Conservation (phyloP, 176 grass and related monocot species). For the Otatea glauca region DNA sequence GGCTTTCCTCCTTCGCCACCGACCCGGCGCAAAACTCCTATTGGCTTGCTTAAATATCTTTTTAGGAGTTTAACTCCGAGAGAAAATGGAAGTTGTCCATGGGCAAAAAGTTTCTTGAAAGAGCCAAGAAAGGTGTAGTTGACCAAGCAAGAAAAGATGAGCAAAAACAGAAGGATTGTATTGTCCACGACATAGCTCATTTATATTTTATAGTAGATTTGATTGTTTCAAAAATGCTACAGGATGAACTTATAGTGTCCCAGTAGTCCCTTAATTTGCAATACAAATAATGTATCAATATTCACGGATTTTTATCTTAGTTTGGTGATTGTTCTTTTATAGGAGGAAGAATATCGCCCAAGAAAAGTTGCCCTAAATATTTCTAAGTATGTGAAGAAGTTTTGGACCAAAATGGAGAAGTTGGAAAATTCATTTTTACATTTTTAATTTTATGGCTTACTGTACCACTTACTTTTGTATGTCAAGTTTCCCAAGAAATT, state of each 20-base stretch:
- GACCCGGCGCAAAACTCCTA: too few relatives aligned
- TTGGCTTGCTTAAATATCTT: constrained; percentile 28
- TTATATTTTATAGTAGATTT: constrained; percentile 32
- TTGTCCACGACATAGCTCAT: constrained; percentile 17
- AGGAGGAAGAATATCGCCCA: constrained; percentile 90
- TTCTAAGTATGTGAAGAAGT: constrained; percentile 99
- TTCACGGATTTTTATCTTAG: not conserved
- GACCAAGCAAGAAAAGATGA: constrained; percentile 84
- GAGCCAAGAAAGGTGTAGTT: constrained; percentile 76
- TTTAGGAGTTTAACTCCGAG: constrained; percentile 93
- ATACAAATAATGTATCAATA: constrained; percentile 6
- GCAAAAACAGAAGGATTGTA: constrained; percentile 86
- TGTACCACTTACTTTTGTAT: constrained; percentile 4
- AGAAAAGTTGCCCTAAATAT: constrained; percentile 94
- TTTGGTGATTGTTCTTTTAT: constrained; percentile 28
- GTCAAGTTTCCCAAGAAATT: constrained; percentile 10
- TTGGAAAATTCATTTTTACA: constrained; percentile 61
- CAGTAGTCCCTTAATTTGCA: not conserved
- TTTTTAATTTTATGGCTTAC: not conserved
- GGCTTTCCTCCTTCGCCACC: too few relatives aligned
- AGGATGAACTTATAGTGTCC: constrained; percentile 1
- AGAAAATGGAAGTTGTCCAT: constrained; percentile 96
- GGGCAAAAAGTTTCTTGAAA: constrained; percentile 84
- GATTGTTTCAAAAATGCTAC: constrained; percentile 15
- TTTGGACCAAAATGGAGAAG: constrained; percentile 98